Evolutionary conservation across 2,329 filamentous ascomycete species (phyloP).

Genomic region (Phaeosphaeriaceae sp.): DNA sequence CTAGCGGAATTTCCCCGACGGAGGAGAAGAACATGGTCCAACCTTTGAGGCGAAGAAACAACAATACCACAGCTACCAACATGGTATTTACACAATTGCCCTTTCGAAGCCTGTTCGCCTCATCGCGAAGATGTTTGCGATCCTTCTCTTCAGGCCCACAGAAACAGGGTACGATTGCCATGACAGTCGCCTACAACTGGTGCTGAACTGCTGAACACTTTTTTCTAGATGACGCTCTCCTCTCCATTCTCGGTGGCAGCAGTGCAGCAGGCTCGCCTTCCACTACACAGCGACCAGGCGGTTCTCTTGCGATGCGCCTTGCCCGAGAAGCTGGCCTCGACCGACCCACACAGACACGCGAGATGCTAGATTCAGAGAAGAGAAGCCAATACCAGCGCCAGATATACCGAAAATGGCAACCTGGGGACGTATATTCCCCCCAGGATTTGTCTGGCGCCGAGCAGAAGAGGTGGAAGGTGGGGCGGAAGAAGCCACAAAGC

Average conservation of each 20-base stretch:
- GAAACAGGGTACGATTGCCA: constrained; percentile 23
- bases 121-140: constrained; percentile 22
- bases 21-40: constrained; percentile 18
- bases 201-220: constrained; percentile 9
- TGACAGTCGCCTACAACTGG: neutral
- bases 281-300: neutral
- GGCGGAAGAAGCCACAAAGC: constrained; percentile 53
- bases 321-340: constrained; percentile 27
- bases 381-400: constrained; percentile 64
- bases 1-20: constrained; percentile 19
- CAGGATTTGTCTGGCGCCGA: constrained; percentile 81
- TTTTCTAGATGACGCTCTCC: constrained; percentile 19
- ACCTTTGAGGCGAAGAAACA: constrained; percentile 10
- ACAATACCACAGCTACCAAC: constrained; percentile 12
- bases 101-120: constrained; percentile 13
- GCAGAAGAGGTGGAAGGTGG: constrained; percentile 78
- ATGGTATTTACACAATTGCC: constrained; percentile 32
- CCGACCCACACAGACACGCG: constrained; percentile 23
- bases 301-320: constrained; percentile 20
- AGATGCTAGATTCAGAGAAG: constrained; percentile 37
- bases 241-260: constrained; percentile 27
- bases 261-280: constrained; percentile 13
- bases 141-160: constrained; percentile 33
- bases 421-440: constrained; percentile 88
- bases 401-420: constrained; percentile 72